Evolutionary conservation across 1,284 basidiomycete species (phyloP), one percentile per base, ranked within the genome.

Genomic region (Heterobasidion parviporum): DNA sequence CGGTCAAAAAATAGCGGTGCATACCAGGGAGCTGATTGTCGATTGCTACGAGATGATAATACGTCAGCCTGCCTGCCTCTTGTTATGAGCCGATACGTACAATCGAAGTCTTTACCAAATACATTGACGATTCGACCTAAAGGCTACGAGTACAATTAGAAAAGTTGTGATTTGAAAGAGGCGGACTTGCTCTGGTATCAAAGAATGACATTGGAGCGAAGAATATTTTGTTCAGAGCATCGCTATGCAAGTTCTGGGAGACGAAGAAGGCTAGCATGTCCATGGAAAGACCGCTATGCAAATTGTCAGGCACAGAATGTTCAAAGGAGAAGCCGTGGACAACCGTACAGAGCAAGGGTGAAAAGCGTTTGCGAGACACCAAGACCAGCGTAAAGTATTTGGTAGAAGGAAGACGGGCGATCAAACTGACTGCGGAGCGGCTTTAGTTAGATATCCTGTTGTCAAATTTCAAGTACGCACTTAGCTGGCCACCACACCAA

Each of bases 51-150:
- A 26, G 18, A 48, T 10, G 14, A 44, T 14, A 8, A 16, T 44
- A 7, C 41, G 7, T 44, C 41, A 44, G 41, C 16, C 14, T 14
- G 26, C 26, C 41, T 44, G 14, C 6, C 26, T 15, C 46, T 18
- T 18, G 46, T 14, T 4, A 6, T 44, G 16, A 14, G 16, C 14
- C 46, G 26, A 16, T 10, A 48, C 46, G 18, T 48, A 48, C 46
- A 48, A 66, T 96, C 92, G 52, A 94, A 83, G 69, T 95, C 89
- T 69, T 88, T 88, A 1, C 83, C 79, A 69, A 92, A 89, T 15
- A 89, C 79, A 69, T 92, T 91, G 81, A 92, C 87, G 64, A 96
- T 92, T 18, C 94, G 85, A 12, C 94, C 94, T 12, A 94, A 75
- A 7, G 94, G 94, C 79, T 85, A 26, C 38, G n/a, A 41, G 1